These are phyloP conservation scores for Paramecium biaurelia DNA, from an alignment of 73 alveolate genomes.

Conservation along the genomic window DNA sequence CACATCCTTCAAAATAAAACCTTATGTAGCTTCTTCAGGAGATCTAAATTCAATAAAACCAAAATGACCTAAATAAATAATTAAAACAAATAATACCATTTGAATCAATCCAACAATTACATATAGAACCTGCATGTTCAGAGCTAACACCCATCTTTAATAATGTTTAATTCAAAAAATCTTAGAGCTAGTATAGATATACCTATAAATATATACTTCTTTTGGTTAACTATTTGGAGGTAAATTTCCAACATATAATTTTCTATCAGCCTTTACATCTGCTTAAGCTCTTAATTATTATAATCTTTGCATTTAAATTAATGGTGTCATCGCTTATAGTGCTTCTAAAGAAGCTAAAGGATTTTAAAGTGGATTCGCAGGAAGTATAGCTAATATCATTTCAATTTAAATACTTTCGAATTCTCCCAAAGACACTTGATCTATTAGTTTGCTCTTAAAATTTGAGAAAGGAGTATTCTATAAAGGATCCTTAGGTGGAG, in stretches of 20 bases:
- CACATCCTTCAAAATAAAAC: constrained; percentile 83
- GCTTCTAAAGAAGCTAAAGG: constrained; percentile 40
- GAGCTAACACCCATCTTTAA: constrained; percentile 44
- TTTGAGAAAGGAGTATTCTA: constrained; percentile 10
- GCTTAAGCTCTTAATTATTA: constrained; percentile 45
- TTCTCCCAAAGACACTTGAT: constrained; percentile 15
- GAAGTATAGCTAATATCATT: background rate
- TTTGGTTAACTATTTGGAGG: constrained; percentile 77
- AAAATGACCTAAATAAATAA: constrained; percentile 62
- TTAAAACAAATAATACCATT: constrained; percentile 44
- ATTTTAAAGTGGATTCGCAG: constrained; percentile 32
- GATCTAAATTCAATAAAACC: constrained; percentile 95
- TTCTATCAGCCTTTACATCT: constrained; percentile 79
- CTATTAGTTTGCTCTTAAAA: background rate
- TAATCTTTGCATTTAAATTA: constrained; percentile 40
- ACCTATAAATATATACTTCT: background rate
- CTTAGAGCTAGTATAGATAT: background rate
- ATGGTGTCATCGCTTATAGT: constrained; percentile 37
- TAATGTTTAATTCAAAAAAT: constrained; percentile 27
- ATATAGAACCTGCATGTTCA: constrained; percentile 85
- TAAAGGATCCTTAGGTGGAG: constrained; percentile 62
- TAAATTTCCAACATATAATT: constrained; percentile 95
- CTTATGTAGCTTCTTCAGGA: constrained; percentile 94
- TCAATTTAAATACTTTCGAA: background rate
- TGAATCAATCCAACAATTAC: constrained; percentile 79